Base-by-base conservation (phyloP, 345 rosid genomes). In the Eucalyptus fibrosa region DNA sequence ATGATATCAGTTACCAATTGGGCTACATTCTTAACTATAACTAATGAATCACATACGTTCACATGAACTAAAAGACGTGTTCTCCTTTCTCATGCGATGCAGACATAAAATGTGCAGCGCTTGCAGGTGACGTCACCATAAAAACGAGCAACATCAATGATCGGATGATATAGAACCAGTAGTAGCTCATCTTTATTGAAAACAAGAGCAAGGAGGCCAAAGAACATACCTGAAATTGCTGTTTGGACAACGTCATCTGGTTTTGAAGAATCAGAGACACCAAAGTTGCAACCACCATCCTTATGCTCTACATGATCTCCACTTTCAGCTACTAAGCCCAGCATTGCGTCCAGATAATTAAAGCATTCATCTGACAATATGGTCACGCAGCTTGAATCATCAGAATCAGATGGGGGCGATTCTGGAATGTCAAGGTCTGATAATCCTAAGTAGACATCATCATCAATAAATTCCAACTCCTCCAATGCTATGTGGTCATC, bases 301-400 rank as follows among this genome's bases (percentile, higher is more conserved):
- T 88, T 90, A 10, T 37, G 86, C 80, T 32, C 90, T 9, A 44
- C 47, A 44, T 85, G 80, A 45, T 44, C 88, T 44, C 81, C 90
- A 60, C 21, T 91, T 67, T 86, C 91, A 86, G 91, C 53, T 49
- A 92, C 95, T 81, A 92, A 89, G 40, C 94, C 94, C 90, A 89
- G 88, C 90, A 94, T 87, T 24, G 92, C 67, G 60, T 92, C 94
- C 56, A 37, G 19, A 11, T 93, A 82, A 87, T 95, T 95, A 86
- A 94, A 95, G 87, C 62, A 93, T 87, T 93, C 95, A 85, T 89
- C 92, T 1, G 96, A 95, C 89, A 94, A 92, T 88, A 91, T 62
- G 89, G 93, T 91, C 87, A 90, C 3, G 88, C 94, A 89, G 69
- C 96, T 95, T 26, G 97, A 94, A 91, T 90, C 92, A 24, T 91